Base-by-base conservation (phyloP, 306 rosid genomes). In the Castanea sativa region DNA sequence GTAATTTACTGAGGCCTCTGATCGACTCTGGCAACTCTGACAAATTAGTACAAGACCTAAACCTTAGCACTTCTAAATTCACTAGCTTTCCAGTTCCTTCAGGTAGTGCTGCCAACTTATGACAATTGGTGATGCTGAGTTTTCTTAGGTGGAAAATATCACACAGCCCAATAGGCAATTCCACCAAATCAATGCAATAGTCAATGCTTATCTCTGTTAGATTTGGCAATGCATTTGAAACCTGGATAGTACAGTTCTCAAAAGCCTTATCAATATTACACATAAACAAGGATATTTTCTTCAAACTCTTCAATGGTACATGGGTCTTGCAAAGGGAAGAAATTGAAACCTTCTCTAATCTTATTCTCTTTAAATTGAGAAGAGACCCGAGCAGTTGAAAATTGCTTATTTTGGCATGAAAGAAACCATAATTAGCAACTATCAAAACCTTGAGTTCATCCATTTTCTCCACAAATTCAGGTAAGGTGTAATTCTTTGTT, bases 361-460 rank as follows among this genome's bases (percentile, higher is more conserved):
- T 84, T 38, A 90, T 83, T 85, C 86, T 89, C 85, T 67, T 87
- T 59, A 93, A 69, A 73, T 80, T 51, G 4, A 83, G 30, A n/a
- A 89, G 58, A 56, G 53, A 74, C 3, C 56, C 7, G 13, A 89
- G 78, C 14, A 69, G 56, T 69, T 88, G 81, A 65, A 86, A 82
- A 16, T 87, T 74, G 27, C 72, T 79, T 10, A 89, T 15, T 8
- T 83, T 69, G 21, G 85, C 71, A 6, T 73, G 85, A 41, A 77
- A 77, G 41, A 61, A 73, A 33, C 86, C 85, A 51, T 83, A 77
- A 72, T 86, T 82, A 35, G 86, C 86, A 83, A 80, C 76, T 38
- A 85, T 78, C 4, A 91, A 19, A 78, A 81, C 92, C 84, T 86
- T 91, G 5, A 91, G 80, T 49, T 82, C 55, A 5, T 55, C 73